Conservation (phyloP, 208 protist species). For the Leptomonas pyrrhocoris region DNA sequence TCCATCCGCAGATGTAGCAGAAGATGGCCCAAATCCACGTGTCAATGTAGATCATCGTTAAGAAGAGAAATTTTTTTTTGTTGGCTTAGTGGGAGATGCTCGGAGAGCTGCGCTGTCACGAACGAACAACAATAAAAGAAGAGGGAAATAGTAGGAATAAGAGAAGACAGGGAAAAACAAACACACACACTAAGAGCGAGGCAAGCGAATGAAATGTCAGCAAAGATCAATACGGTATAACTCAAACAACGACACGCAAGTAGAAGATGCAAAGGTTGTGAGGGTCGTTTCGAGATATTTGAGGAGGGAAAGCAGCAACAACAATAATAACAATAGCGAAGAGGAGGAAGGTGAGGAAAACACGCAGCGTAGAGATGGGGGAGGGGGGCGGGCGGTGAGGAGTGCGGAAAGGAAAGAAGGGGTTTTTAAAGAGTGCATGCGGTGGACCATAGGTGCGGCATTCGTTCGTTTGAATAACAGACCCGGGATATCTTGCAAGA, state of each 20-base stretch:
- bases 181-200: constrained; percentile 2
- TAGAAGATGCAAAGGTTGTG: not conserved
- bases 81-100: not conserved
- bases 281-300: too few relatives aligned
- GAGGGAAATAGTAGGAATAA: constrained; percentile 6
- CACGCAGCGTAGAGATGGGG: too few relatives aligned
- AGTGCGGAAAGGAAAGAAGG: too few relatives aligned
- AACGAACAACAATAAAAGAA: constrained; percentile 4
- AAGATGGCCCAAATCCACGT: constrained; percentile 59
- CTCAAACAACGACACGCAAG: not conserved
- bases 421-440: too few relatives aligned
- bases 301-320: too few relatives aligned
- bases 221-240: constrained; percentile 12
- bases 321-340: too few relatives aligned
- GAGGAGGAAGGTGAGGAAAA: too few relatives aligned
- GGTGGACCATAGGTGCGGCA: too few relatives aligned
- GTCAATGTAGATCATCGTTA: constrained; percentile 76
- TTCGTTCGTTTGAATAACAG: too few relatives aligned
- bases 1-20: constrained; percentile 63
- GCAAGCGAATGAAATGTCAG: constrained; percentile 15
- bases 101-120: not conserved
- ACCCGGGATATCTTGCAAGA: too few relatives aligned
- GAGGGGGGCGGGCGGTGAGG: too few relatives aligned
- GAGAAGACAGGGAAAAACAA: not conserved
- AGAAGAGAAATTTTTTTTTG: constrained; percentile 34